Conservation (phyloP, 495 filamentous ascomycete species). For the Extremus antarcticus region DNA sequence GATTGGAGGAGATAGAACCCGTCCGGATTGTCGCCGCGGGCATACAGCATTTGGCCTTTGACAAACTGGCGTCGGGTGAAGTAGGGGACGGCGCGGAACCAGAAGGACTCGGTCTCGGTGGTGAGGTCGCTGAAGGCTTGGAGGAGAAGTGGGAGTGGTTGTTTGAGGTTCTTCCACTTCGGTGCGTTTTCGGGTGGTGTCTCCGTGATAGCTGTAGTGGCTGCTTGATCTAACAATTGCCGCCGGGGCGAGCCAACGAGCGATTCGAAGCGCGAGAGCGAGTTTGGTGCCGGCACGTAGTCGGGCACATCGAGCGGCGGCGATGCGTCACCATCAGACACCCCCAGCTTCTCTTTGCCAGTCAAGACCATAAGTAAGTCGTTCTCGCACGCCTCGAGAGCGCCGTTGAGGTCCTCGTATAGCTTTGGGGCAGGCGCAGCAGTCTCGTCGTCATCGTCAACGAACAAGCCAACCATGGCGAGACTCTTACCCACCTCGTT, state of each 20-base stretch:
- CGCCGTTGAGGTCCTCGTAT: constrained; percentile 83
- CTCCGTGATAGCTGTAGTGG: constrained; percentile 37
- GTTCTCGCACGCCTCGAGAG: constrained; percentile 89
- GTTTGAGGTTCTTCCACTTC: constrained; percentile 73
- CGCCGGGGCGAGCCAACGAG: constrained; percentile 69
- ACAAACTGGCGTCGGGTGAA: constrained; percentile 56
- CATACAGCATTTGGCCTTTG: constrained; percentile 63
- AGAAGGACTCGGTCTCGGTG: constrained; percentile 82
- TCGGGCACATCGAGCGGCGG: constrained; percentile 8
- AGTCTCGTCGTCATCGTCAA: constrained; percentile 47
- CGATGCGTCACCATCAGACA: constrained; percentile 6
- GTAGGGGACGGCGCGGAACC: constrained; percentile 65
- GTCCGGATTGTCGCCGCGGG: constrained; percentile 38
- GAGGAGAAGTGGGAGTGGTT: constrained; percentile 80
- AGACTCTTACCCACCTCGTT: constrained; percentile 67
- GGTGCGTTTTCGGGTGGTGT: constrained; percentile 30
- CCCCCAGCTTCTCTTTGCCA: constrained; percentile 46
- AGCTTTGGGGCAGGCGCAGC: constrained; percentile 45
- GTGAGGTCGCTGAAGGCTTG: constrained; percentile 85
- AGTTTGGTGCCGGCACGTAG: neutral
- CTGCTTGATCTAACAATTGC: constrained; percentile 64
- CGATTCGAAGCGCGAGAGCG: constrained; percentile 34
- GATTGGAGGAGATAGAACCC: constrained; percentile 88
- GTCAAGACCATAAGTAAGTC: constrained; percentile 64
- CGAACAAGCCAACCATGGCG: constrained; percentile 66